phyloP scores from a whole-genome alignment of 306 rosid genomes.

The Begonia peltatifolia region DNA sequence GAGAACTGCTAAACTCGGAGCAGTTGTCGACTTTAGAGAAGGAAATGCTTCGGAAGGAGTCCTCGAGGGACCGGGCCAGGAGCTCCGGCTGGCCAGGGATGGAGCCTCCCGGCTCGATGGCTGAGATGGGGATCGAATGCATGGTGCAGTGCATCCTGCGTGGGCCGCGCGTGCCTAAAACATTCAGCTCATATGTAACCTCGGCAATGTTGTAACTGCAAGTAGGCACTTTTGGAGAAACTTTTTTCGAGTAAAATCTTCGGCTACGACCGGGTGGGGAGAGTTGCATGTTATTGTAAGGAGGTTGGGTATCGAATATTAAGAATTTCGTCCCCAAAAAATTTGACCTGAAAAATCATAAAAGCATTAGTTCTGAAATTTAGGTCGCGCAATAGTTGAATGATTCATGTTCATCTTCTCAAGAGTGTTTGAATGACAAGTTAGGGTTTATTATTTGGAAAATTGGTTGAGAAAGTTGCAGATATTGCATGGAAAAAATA shows the following conservation, averaged over 20 bases:
- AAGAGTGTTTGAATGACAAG: not conserved
- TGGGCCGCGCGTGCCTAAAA: constrained; percentile 88
- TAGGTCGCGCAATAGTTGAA: too few species aligned
- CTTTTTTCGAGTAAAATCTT: constrained; percentile 79
- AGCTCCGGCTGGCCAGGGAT: constrained; percentile 77
- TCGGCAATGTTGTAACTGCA: constrained; percentile 90
- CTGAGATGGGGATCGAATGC: constrained; percentile 75
- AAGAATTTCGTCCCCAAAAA: constrained; percentile 88
- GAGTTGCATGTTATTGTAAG: constrained; percentile 37
- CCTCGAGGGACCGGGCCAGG: constrained; percentile 46
- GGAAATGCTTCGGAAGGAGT: constrained; percentile 63
- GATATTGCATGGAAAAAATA: not conserved
- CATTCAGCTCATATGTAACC: constrained; percentile 76
- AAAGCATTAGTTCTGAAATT: not conserved
- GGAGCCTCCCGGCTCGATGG: constrained; percentile 55
- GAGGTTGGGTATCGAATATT: constrained; percentile 77
- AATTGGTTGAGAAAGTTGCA: too few species aligned
- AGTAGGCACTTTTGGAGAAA: constrained; percentile 84
- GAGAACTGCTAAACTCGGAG: constrained; percentile 59
- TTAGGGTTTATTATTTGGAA: too few species aligned
- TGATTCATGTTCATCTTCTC: not conserved
- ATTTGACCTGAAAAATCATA: constrained; percentile 51
- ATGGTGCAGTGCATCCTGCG: constrained; percentile 84
- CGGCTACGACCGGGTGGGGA: constrained; percentile 68
- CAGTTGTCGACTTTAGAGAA: constrained; percentile 56